These are phyloP conservation scores for Agaricus subrufescens DNA, from an alignment of 768 basidiomycete genomes.

Conservation along the genomic window DNA sequence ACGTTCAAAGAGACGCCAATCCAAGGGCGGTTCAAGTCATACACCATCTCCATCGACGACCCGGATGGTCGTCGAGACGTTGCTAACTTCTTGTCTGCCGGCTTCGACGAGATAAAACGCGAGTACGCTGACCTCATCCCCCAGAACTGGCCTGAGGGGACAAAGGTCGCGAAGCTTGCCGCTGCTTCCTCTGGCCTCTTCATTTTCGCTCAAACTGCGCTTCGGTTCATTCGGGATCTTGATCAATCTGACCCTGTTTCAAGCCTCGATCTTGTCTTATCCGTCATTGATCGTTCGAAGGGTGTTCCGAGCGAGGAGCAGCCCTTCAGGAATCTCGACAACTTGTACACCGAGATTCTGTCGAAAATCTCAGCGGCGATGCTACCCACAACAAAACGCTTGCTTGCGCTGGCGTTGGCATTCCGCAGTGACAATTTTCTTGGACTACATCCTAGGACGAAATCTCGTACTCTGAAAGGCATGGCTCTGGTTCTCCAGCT, in stretches of 20 bases:
- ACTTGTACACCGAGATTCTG: not conserved
- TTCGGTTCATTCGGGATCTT: not conserved
- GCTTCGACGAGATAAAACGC: not conserved
- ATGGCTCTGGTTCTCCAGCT: not conserved
- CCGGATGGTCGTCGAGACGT: not conserved
- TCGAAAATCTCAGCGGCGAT: not conserved
- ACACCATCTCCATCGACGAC: not conserved
- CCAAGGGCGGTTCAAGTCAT: too few relatives aligned
- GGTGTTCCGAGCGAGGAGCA: not conserved
- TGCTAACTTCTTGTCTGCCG: not conserved
- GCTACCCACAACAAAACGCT: not conserved
- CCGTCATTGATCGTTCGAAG: not conserved
- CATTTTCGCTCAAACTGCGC: not conserved
- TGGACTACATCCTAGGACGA: too few relatives aligned
- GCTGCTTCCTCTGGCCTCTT: not conserved
- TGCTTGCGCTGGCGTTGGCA: not conserved
- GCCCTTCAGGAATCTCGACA: not conserved
- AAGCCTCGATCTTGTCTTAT: not conserved
- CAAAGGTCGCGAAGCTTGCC: not conserved
- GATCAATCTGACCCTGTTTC: not conserved
- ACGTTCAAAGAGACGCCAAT: too few relatives aligned
- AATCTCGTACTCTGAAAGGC: not conserved
- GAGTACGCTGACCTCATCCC: not conserved
- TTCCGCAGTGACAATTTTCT: not conserved
- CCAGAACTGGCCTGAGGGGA: not conserved